These are phyloP conservation scores for Chaetomium tenue DNA, from an alignment of 495 filamentous ascomycete species.

Conservation along the genomic window DNA sequence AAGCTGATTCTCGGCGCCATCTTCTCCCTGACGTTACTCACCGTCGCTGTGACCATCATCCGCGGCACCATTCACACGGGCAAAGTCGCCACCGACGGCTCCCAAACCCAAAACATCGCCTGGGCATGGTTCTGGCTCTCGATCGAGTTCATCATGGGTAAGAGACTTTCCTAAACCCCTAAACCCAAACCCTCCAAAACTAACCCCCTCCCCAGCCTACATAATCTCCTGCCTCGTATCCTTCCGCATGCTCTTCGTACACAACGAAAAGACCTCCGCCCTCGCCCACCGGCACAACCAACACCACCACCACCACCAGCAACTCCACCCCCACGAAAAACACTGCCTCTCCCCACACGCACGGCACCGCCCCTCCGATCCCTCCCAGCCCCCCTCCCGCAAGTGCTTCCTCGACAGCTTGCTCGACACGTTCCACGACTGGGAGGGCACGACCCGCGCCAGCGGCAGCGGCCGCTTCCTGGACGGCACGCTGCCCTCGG, in stretches of 20 bases:
- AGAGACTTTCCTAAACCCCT: neutral
- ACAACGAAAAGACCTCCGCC: slow-evolving; percentile 8
- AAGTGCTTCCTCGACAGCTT: neutral
- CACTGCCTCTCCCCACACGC: neutral
- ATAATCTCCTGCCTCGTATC: slow-evolving; percentile 29
- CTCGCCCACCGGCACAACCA: neutral
- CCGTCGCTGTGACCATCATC: slow-evolving; percentile 33
- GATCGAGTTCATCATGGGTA: slow-evolving; percentile 24
- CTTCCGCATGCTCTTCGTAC: slow-evolving; percentile 25
- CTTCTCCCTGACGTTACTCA: slow-evolving; percentile 32
- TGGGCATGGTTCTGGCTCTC: slow-evolving; percentile 28
- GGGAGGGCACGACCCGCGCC: slow-evolving; percentile 9
- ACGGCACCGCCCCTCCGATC: neutral
- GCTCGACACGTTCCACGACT: slow-evolving; percentile 14
- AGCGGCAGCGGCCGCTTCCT: neutral
- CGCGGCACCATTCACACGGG: slow-evolving; percentile 22
- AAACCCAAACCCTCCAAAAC: neutral
- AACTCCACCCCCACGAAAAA: neutral
- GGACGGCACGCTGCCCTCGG: neutral
- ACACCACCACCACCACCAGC: neutral
- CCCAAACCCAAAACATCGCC: slow-evolving; percentile 1
- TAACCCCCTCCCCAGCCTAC: slow-evolving; percentile 20
- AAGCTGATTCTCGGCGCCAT: slow-evolving; percentile 31
- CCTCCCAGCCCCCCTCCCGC: neutral
- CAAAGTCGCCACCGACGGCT: neutral